Percentiles rank a stretch among this genome's conserved stretches.
Evolutionary conservation across 78 protist species (phyloP).

Genomic region (Mastigamoeba balamuthi): DNA sequence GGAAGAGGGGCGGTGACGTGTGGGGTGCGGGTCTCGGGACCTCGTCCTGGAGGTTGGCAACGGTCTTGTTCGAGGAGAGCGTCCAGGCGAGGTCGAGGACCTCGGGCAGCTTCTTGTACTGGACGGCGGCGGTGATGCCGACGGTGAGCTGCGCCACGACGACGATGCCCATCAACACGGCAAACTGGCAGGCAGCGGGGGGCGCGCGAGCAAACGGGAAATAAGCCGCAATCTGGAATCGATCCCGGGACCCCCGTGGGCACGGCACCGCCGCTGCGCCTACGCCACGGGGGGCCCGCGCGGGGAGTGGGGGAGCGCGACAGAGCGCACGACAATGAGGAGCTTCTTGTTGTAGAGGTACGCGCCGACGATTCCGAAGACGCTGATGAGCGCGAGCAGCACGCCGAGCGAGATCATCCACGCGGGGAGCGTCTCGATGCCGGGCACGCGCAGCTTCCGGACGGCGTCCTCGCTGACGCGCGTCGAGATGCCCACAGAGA

Average conservation of each 20-base stretch:
- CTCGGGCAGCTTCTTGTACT: not conserved
- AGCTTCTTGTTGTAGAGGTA: not conserved
- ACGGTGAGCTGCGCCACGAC: not conserved
- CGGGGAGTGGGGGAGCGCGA: no score
- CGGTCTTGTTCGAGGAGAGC: no score
- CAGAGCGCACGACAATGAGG: not conserved
- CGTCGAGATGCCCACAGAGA: no score
- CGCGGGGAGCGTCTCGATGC: not conserved
- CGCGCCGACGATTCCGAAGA: not conserved
- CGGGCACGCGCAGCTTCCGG: not conserved
- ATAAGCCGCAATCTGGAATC: no score
- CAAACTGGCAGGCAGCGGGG: not conserved
- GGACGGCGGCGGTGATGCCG: not conserved
- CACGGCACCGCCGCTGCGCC: no score
- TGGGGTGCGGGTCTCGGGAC: no score
- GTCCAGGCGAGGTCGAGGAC: not conserved
- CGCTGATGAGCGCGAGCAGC: not conserved
- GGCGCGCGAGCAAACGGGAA: not conserved
- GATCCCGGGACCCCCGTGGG: no score
- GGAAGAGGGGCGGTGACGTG: no score
- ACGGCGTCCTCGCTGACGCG: no score
- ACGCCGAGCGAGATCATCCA: not conserved
- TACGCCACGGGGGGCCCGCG: no score
- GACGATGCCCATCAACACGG: not conserved
- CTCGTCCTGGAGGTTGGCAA: no score